Base-by-base conservation (phyloP, 2,329 filamentous ascomycete species). In the Seiridium cupressi region DNA sequence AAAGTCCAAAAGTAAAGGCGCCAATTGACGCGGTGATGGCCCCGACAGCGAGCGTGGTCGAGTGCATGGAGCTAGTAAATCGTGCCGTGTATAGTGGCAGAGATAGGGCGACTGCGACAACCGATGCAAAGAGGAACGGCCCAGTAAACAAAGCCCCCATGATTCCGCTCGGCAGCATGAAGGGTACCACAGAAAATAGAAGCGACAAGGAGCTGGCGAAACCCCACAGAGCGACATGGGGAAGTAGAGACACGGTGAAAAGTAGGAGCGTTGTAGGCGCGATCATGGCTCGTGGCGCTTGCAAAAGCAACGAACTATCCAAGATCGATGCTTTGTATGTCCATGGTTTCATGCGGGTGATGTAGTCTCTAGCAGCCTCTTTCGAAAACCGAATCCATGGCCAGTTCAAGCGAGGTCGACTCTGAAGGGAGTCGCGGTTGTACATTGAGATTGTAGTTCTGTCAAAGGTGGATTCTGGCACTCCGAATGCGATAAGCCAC, bases 381-480 rank as follows among this genome's bases (percentile, higher is more conserved):
- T 72, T 66, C 5, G 72, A 76, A 6, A 77, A 63, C 9, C 61
- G 63, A 10, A 66, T 54, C 3, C 44, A 61, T 10, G 69, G 68
- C 60, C 66, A 65, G 31, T 56, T 62, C 32, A 53, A 35, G 18
- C 49, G 49, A 3, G 68, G 57, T 46, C 66, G 65, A 5, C 62
- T 66, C 61, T 32, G 65, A 58, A 54, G 42, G 48, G 38, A 64
- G 60, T 31, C 66, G 60, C 44, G 61, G 54, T 44, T 57, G 63
- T 61, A 46, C 63, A 60, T 40, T 59, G 61, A 63, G n/a, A 64
- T 60, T 40, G 69, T 72, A 10, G 75, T 69, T 6, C 82, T 78
- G 61, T 81, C 76, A 65, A 81, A 86, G 2, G 76, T 71, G 0
- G 83, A 84, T 70, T 87, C 84, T 1, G 84, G 82, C 0, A 75